Percentiles rank a stretch among this genome's conserved stretches.
Evolutionary conservation across 352 stramenopile genomes (phyloP).

Genomic region (Phytophthora boehmeriae): DNA sequence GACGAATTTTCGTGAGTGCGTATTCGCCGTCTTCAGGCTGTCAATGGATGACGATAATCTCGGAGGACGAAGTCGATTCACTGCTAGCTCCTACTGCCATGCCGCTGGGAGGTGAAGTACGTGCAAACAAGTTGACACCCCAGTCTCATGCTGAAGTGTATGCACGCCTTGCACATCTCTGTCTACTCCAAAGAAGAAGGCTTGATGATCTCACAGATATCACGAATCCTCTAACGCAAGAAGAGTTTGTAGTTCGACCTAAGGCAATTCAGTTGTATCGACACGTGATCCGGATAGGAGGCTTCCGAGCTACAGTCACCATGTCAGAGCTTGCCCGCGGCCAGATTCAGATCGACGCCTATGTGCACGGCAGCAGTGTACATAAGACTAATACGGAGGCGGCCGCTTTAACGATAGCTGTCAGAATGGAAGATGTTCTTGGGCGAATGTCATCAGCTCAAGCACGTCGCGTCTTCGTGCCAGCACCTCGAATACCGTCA

Average conservation of each 20-base stretch:
- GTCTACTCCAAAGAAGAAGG: slow-evolving; percentile 42
- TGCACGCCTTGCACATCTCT: slow-evolving; percentile 58
- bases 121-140: slow-evolving; percentile 49
- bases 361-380: slow-evolving; percentile 42
- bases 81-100: slow-evolving; percentile 73
- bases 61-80: slow-evolving; percentile 59
- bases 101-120: slow-evolving; percentile 24
- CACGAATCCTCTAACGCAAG: slow-evolving; percentile 14
- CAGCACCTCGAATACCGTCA: slow-evolving; percentile 31
- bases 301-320: slow-evolving; percentile 56
- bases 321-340: slow-evolving; percentile 67
- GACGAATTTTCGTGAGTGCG: slow-evolving; percentile 65
- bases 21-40: slow-evolving; percentile 65
- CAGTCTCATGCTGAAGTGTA: slow-evolving; percentile 64
- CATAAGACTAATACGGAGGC: slow-evolving; percentile 6
- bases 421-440: slow-evolving; percentile 65
- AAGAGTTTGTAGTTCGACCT: slow-evolving; percentile 56
- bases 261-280: slow-evolving; percentile 59
- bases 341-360: slow-evolving; percentile 63
- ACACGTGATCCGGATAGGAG: slow-evolving; percentile 48
- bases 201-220: slow-evolving; percentile 8
- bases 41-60: slow-evolving; percentile 58
- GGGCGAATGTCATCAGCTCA: slow-evolving; percentile 49
- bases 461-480: slow-evolving; percentile 38
- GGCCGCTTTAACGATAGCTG: slow-evolving; percentile 20